Base-by-base conservation (phyloP, 371 early-diverging fungal species). In the Choanephora cucurbitarum region DNA sequence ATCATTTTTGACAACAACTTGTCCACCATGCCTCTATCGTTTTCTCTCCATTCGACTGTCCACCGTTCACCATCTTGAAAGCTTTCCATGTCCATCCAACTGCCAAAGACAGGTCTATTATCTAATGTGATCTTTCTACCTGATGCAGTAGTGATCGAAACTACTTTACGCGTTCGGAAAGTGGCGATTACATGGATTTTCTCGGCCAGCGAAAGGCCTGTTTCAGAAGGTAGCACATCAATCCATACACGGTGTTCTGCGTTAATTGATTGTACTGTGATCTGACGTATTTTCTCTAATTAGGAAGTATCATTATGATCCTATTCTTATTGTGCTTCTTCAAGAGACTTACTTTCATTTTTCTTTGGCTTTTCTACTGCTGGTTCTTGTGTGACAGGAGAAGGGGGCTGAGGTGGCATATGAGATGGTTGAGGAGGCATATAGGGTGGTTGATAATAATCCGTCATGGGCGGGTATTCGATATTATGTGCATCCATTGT, bases 191-290 rank as follows among this genome's bases (percentile, higher is more conserved):
- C 66, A 48, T 74, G 69, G 6, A 79, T 79, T 33, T 72, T 75
- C 24, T 76, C 68, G 1, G 80, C 80, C 21, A 79, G 55, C 1
- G 69, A 64, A 15, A 66, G 8, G 0, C 80, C 80, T 18, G 80
- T 79, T 31, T 79, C 80, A 0, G 68, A 66, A n/a, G 77, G 74
- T 17, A 67, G 54, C 10, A 79, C 57, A 15, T 70, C 68, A 49
- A 79, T 79, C 80, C 80, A 79, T 9, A 72, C 80, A 1, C 66
- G 48, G 37, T 74, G 71, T 39, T 76, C 80, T 49, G 57, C 46
- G 51, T 79, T 79, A 15, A 76, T 69, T 8, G 80, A 79, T 37
- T 72, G 70, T 7, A 79, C 80, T 22, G 74, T 79, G 37, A 79
- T 76, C 28, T 74, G 79, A 3, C 74, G 67, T 14, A 68, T 56